Base-by-base conservation (phyloP, 371 early-diverging fungal species). In the Mucor plumbeus region DNA sequence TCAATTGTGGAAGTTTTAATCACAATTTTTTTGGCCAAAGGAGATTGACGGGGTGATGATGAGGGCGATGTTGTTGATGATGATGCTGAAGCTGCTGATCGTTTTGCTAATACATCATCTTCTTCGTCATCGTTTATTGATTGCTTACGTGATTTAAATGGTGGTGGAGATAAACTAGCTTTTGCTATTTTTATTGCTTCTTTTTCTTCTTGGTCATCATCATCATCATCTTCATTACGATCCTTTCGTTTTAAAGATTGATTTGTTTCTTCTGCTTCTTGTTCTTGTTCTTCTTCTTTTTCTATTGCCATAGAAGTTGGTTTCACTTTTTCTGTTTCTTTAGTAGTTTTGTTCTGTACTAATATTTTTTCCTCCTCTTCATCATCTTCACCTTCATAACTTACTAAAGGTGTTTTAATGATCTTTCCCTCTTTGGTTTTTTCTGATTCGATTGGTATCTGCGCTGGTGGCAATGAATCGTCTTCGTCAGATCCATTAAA, bases 401-500 rank as follows among this genome's bases (percentile, higher is more conserved):
- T 75, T 15, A 87, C 85, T 17, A 65, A 74, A 63, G 43, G 80
- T 56, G 14, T 59, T 17, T 44, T 44, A 7, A 44, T 26, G 26
- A 26, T 26, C 26, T 26, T 26, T 26, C 1, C 26, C 1, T 26
- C 44, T 17, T 44, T 44, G 15, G 44, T 8, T 44, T 15, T 44
- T 19, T 50, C 50, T 55, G 31, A 41, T 50, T 19, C n/a, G 17
- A 21, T n/a, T 54, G 39, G 38, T 64, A 33, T 67, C 57, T 40
- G 60, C 53, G 50, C 5, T 38, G 53, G n/a, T 43, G 50, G 31
- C 39, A 65, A 71, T n/a, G 73, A 78, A 19, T 85, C 82, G 58
- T 85, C 88, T 19, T 90, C 94, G 40, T 92, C 92, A 0, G 86
- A 81, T 5, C 84, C 79, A 71, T 93, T 91, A 70, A 96, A 93